Base-by-base conservation (phyloP, 805 yeast genomes). In the Candida peoriensis region DNA sequence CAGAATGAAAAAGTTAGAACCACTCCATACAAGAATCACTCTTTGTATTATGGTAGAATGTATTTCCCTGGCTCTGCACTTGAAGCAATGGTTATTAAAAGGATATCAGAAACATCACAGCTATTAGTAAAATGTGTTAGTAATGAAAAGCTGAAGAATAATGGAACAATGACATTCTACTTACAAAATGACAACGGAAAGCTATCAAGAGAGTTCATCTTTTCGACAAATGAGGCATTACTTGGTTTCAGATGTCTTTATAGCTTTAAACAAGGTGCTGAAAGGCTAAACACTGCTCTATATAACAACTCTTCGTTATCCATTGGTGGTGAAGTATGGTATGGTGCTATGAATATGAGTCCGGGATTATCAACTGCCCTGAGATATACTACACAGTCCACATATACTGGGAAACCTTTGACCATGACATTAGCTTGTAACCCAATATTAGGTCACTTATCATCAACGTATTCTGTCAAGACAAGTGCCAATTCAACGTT, bases 361-460 rank as follows among this genome's bases (percentile, higher is more conserved):
- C 97, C 97, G 0, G 97, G 97, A 0, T 55, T 89, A 14, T 85
- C 96, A 1, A 75, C 94, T 2, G 90, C 95, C 0, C 56, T 87
- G 31, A 63, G 97, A 29, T 90, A 93, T 55, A 73, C 90, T 1
- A 85, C 96, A 0, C 80, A 85, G 42, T 78, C 96, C 0, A 78
- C 93, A 0, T 76, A 84, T 28, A 83, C 95, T 0, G 95, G 94
- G 4, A 82, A 86, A 43, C 98, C 98, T 0, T 61, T 89, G 43
- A 84, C 96, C 0, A 73, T 93, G 70, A 83, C 97, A 0, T 52
- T 90, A 25, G 80, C 95, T 1, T 70, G 81, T 38, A 93, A 93
- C 55, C 98, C 98, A 1, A 64, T 93, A 12, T 65, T 90, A 54
- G 98, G 98, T 3, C 89, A 88, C 45, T 60, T 93, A 2, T 80